These are phyloP conservation scores for Crinitomyces ghanaensis DNA, from an alignment of 805 yeast genomes.

Conservation along the genomic window DNA sequence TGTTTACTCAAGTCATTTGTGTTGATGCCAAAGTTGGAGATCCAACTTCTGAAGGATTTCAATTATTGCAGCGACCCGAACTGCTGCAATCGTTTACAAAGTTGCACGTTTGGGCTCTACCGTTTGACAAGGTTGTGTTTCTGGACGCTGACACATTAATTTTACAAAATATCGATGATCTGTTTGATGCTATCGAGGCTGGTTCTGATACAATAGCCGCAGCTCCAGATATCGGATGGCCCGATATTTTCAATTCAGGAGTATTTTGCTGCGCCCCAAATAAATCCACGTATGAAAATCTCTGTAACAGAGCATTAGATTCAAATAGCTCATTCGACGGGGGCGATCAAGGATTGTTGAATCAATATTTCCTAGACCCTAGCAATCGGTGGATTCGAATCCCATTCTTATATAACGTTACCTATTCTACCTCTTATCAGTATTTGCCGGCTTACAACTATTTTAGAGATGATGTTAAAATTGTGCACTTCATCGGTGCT, in stretches of 20 bases:
- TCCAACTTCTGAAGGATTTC: conserved; percentile 19
- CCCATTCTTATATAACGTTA: conserved; percentile 79
- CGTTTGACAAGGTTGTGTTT: conserved; percentile 33
- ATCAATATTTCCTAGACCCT: conserved; percentile 45
- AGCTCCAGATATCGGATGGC: conserved; percentile 82
- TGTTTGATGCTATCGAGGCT: conserved; percentile 15
- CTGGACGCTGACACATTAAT: conserved; percentile 48
- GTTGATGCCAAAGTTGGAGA: conserved; percentile 20
- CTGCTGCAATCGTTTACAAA: conserved; percentile 40
- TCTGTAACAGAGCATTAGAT: conserved; percentile 25
- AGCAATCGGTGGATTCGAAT: conserved; percentile 46
- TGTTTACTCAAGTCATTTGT: conserved; percentile 20
- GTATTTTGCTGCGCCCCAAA: conserved; percentile 52
- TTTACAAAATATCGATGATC: conserved; percentile 22
- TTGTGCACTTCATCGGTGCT: conserved; percentile 30
- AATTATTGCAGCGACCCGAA: conserved; percentile 37
- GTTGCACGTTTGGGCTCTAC: conserved; percentile 42
- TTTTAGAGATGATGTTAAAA: conserved; percentile 34
- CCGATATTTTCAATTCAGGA: conserved; percentile 80
- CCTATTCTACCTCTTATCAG: conserved; percentile 53
- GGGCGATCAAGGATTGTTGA: conserved; percentile 84
- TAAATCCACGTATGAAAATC: conserved; percentile 29
- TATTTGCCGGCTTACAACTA: conserved; percentile 57
- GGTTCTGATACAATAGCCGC: conserved; percentile 27
- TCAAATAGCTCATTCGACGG: conserved; percentile 55